These are phyloP conservation scores for Cercospora zeae-maydis DNA, from an alignment of 2,329 filamentous ascomycete genomes.

Conservation along the genomic window DNA sequence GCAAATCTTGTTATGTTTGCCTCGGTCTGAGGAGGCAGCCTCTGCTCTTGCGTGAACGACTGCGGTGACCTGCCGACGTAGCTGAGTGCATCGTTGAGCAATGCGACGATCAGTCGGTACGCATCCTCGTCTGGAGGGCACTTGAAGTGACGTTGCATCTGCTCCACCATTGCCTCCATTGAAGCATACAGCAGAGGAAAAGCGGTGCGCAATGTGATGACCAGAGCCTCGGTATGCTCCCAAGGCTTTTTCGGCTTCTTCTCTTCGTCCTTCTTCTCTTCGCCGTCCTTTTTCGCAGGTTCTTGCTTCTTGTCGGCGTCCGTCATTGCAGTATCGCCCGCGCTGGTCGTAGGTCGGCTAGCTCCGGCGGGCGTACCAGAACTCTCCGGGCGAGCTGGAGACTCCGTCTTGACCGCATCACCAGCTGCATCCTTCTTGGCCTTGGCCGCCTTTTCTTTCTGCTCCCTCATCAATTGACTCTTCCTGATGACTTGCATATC, in stretches of 20 bases:
- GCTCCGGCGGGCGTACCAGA: slow-evolving; percentile 34
- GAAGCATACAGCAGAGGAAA: slow-evolving; percentile 93
- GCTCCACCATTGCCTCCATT: slow-evolving; percentile 99
- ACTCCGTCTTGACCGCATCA: slow-evolving; percentile 33
- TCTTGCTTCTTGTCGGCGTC: slow-evolving; percentile 36
- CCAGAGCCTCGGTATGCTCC: slow-evolving; percentile 95
- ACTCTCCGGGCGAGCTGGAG: slow-evolving; percentile 35
- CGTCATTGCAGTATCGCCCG: slow-evolving; percentile 37
- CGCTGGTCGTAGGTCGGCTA: slow-evolving; percentile 40
- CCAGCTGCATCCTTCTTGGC: slow-evolving; percentile 59
- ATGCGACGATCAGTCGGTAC: slow-evolving; percentile 91
- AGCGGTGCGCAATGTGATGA: slow-evolving; percentile 91
- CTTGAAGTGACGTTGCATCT: slow-evolving; percentile 99
- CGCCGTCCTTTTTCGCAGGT: slow-evolving; percentile 39
- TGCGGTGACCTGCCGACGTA: slow-evolving; percentile 85
- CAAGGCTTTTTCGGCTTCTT: slow-evolving; percentile 71
- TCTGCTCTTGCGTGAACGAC: slow-evolving; percentile 85
- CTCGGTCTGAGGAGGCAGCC: slow-evolving; percentile 84
- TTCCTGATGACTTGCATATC: slow-evolving; percentile 93
- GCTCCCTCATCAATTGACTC: slow-evolving; percentile 58
- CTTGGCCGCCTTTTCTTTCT: slow-evolving; percentile 50
- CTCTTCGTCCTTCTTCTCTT: slow-evolving; percentile 40
- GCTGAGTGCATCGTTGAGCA: slow-evolving; percentile 90
- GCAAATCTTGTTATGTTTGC: slow-evolving; percentile 95
- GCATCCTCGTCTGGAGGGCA: slow-evolving; percentile 97